Evolutionary conservation across 768 basidiomycete genomes (phyloP), one percentile per base, ranked within the genome.

Genomic region (Calocera viscosa): DNA sequence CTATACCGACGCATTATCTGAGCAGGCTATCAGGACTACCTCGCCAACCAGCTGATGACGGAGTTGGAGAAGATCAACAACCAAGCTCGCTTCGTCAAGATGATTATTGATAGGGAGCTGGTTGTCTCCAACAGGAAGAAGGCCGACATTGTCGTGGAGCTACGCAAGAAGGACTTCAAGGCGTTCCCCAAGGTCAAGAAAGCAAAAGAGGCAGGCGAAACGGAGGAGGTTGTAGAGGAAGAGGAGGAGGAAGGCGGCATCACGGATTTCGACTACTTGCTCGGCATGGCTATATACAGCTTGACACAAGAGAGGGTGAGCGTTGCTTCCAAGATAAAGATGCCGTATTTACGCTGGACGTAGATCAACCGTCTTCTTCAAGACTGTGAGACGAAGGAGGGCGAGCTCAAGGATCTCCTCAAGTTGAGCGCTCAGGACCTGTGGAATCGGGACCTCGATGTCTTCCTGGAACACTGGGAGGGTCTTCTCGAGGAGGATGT

Each of bases 261-360:
- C 2, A 80, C 81, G 32, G 94, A 97, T 77, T 99, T 81, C 73
- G 94, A 99, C 74, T 98, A 99, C 76, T 77, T 99, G 64, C 79
- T 99, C 67, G 86, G 91, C 17, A 98, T 99, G 95, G 79, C 92
- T 1, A 95, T 99, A 73, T 94, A 85, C 81, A 95, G 88, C 77
- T 79, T 99, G 80, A 99, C 95, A 0, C 87, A 83, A 72, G 95
- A 98, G 77, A 94, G 88, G 85, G 91, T 89, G 49, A 12, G 75
- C 68, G 16, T 16, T 16, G 8, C 19, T 3, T 8, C 3, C 43
- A 33, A 24, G 19, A 47, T 34, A 7, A 2, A 24, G 40, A 16
- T 64, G 41, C 24, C 19, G 41, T 24, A 24, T 8, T 53, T 12
- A 22, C 39, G 39, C 17, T 22, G 2, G 33, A 26, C 11, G 12